Evolutionary conservation across 768 basidiomycete genomes (phyloP).

Genomic region (Naganishia friedmannii): DNA sequence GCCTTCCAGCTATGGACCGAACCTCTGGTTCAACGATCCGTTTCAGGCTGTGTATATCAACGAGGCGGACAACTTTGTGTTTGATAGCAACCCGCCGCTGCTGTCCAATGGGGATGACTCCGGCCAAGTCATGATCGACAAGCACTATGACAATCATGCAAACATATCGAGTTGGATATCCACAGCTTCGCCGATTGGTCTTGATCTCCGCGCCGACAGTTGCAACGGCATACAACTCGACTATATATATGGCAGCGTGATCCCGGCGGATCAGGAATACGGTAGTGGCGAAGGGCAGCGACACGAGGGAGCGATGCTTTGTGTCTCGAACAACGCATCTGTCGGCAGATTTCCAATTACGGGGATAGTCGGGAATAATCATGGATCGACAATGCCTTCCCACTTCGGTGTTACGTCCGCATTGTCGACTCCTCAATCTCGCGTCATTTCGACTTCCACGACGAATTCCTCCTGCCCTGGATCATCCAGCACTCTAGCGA

Average conservation of each 20-base stretch:
- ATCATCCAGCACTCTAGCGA: slow-evolving; percentile 8
- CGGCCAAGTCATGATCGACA: background rate
- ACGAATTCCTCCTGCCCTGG: slow-evolving; percentile 16
- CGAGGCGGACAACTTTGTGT: background rate
- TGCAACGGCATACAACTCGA: background rate
- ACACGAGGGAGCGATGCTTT: too few species aligned
- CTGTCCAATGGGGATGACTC: background rate
- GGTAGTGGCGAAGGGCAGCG: background rate
- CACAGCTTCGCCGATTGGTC: slow-evolving; percentile 4
- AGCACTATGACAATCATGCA: slow-evolving; percentile 6
- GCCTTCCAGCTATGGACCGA: background rate
- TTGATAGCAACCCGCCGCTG: slow-evolving; percentile 6
- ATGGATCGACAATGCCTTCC: slow-evolving; percentile 5
- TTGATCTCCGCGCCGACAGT: background rate
- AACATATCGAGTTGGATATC: slow-evolving; percentile 20
- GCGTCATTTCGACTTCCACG: slow-evolving; percentile 8
- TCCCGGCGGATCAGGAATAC: background rate
- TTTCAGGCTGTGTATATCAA: background rate
- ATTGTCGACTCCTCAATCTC: background rate
- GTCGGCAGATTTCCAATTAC: background rate
- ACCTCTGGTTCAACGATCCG: slow-evolving; percentile 1
- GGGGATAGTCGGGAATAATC: background rate
- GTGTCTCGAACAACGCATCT: background rate
- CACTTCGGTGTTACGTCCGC: background rate
- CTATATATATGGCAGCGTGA: background rate